Base-by-base conservation (phyloP, 306 rosid species). In the Gastrolobium bilobum region DNA sequence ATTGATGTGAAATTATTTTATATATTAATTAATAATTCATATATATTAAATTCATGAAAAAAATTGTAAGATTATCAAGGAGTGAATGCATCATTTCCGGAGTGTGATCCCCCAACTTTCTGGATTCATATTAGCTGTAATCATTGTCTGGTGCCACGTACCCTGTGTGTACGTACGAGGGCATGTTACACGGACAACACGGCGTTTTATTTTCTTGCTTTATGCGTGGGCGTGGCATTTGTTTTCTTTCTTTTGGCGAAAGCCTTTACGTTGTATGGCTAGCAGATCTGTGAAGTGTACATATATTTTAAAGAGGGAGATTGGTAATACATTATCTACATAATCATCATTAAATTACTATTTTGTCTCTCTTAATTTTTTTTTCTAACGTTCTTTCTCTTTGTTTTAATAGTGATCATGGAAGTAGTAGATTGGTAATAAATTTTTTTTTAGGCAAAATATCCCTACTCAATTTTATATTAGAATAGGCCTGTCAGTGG, bases 41-140 rank as follows among this genome's bases (percentile, higher is more conserved):
- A 6, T 6, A 8, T 4, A 71, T 34, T 20, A 46, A 39, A 38
- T 61, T 71, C 26, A 53, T 34, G n/a, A 20, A 20, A 20, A 20
- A 20, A 20, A 20, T 20, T 20, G 2, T 13, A 44, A 15, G 50
- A 20, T 33, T 59, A 59, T 37, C 6, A 68, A 54, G 29, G 39
- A 64, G 67, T 15, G 54, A 84, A 76, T 82, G 73, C 60, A 80
- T 85, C 86, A 39, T 74, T 92, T 87, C 89, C 89, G 76, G 75
- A 84, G 87, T 79, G 84, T 76, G 88, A 76, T 61, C 75, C 57
- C 54, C 72, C 14, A 50, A 50, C 85, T 87, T 87, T 71, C 75
- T 75, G 87, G 83, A 68, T 79, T 86, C 84, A 79, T 53, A 89
- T 82, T 81, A 92, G 96, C 90, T 90, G 96, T 89, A 83, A 76